Conservation (phyloP, 164 flowering plant species). For the Akebia trifoliata region DNA sequence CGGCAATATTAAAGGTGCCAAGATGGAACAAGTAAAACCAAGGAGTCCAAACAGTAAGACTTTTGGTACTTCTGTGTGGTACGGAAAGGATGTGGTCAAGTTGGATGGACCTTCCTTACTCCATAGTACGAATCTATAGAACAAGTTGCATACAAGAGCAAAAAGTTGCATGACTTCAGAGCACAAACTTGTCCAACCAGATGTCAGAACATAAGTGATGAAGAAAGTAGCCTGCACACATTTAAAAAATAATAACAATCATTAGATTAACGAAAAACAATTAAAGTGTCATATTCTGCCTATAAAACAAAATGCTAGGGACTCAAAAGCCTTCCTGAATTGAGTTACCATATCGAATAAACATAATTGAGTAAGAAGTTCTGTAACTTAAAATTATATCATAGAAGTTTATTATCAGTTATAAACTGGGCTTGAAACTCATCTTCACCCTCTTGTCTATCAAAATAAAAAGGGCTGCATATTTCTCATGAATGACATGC, state of each 20-base stretch:
- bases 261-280: too few relatives aligned
- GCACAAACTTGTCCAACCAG: constrained; percentile 90
- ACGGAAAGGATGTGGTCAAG: constrained; percentile 60
- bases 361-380: too few relatives aligned
- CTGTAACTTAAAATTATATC: too few relatives aligned
- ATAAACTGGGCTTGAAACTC: too few relatives aligned
- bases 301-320: too few relatives aligned
- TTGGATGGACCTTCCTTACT: constrained; percentile 32
- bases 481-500: too few relatives aligned
- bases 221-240: constrained; percentile 79
- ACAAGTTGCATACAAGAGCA: constrained; percentile 49
- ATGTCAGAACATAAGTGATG: constrained; percentile 80
- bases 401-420: too few relatives aligned
- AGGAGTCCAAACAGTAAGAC: constrained; percentile 79
- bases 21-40: constrained; percentile 73
- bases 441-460: too few relatives aligned
- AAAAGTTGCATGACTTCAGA: constrained; percentile 72
- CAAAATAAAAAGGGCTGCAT: too few relatives aligned
- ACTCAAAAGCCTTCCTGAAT: too few relatives aligned
- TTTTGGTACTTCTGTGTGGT: constrained; percentile 89
- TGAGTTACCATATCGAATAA: too few relatives aligned
- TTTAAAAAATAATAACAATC: constrained; percentile 1
- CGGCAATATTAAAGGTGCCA: constrained; percentile 89
- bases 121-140: constrained; percentile 39
- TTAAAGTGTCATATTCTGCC: too few relatives aligned